Base-by-base conservation (phyloP, 495 filamentous ascomycete genomes). In the Xylaria intraflava region DNA sequence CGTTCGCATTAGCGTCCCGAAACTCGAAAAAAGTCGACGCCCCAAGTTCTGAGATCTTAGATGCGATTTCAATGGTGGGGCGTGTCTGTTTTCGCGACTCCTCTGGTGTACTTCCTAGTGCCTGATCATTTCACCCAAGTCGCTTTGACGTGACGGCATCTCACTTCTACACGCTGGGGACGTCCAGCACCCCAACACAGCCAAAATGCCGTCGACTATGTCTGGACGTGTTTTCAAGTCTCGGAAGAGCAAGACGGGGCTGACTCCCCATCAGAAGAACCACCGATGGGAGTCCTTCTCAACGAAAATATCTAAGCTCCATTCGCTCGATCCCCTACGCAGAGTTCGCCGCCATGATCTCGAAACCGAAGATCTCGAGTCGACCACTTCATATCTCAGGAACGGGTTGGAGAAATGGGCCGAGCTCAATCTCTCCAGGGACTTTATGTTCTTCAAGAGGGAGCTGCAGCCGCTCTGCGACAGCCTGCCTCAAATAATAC, bases 251-350 rank as follows among this genome's bases (percentile, higher is more conserved):
- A 84, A 86, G 72, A 74, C 69, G 60, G 76, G 81, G 56, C 30
- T 45, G 10, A 95, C 90, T 8, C 73, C 76, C 56, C 86, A 90
- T 27, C 83, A 83, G 57, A 90, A 87, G 59, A 83, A 85, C 27
- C 88, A 95, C 67, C 79, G 86, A 68, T 97, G 89, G 79, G 87
- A 99, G 73, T 83, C 84, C 44, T 99, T 99, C 71, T 90, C 88
- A 31, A 76, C 84, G 68, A 95, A 96, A 65, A 89, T 99, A 65
- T 82, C 90, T 58, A 96, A 93, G 68, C 77, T 97, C 67, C 91
- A 75, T 62, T 78, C 78, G 31, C 78, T 99, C 73, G 91, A 97
- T 62, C 92, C 93, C 19, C 81, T 96, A 58, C 87, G 91, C 59
- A 82, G 83, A 71, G 85, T 89, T 57, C 89, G 90, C 66, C 83